Conservation (phyloP, 1,139 yeast species). For the Yamadazyma triangularis region DNA sequence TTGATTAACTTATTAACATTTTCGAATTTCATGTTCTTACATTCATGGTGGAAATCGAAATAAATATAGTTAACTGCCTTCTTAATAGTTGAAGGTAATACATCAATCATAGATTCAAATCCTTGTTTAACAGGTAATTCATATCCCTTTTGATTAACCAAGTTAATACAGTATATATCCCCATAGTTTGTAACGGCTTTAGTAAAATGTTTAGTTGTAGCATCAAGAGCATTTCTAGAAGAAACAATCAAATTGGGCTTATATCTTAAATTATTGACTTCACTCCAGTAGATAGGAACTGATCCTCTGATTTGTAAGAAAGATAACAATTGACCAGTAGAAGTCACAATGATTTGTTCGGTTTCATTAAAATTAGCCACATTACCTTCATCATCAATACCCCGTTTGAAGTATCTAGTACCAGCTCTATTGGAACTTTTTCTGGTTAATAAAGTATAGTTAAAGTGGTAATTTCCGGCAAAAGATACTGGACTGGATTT, state of each 20-base stretch:
- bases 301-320: conserved; percentile 93
- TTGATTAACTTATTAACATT: conserved; percentile 76
- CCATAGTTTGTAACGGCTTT: conserved; percentile 72
- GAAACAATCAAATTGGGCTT: conserved; percentile 78
- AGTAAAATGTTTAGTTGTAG: conserved; percentile 74
- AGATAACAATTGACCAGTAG: conserved; percentile 48
- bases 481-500: conserved; percentile 46
- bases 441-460: conserved; percentile 63
- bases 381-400: conserved; percentile 72
- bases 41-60: conserved; percentile 97
- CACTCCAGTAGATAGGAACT: conserved; percentile 97
- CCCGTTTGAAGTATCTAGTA: conserved; percentile 94
- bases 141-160: conserved; percentile 92
- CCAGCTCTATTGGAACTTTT: conserved; percentile 84
- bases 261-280: conserved; percentile 81
- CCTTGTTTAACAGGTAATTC: conserved; percentile 86
- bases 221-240: conserved; percentile 44
- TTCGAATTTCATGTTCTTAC: conserved; percentile 93
- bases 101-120: conserved; percentile 71
- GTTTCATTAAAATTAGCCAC: conserved; percentile 97
- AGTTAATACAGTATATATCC: conserved; percentile 75
- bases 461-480: conserved; percentile 31
- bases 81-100: conserved; percentile 36
- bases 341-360: conserved; percentile 71
- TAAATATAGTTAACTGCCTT: conserved; percentile 66